Conservation (phyloP, 495 filamentous ascomycete genomes). For the Lasiosphaeria miniovina region DNA sequence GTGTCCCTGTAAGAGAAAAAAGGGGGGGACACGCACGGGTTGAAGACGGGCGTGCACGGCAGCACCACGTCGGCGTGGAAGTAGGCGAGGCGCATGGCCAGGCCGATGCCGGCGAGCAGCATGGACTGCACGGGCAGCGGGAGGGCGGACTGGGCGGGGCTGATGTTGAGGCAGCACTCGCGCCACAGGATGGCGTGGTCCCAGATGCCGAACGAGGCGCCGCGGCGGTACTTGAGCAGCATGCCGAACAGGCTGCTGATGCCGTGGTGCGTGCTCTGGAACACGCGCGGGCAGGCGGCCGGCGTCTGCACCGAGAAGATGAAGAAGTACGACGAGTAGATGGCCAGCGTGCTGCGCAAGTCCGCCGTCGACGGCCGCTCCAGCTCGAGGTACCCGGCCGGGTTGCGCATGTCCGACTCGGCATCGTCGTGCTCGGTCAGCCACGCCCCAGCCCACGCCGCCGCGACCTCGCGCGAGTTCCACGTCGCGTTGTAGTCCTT, state of each 20-base stretch:
- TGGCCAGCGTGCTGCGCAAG: slow-evolving; percentile 55
- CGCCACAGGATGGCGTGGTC: slow-evolving; percentile 67
- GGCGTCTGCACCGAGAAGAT: slow-evolving; percentile 67
- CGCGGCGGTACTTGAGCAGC: slow-evolving; percentile 62
- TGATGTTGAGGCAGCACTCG: slow-evolving; percentile 54
- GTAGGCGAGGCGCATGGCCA: slow-evolving; percentile 31
- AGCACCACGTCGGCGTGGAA: slow-evolving; percentile 64
- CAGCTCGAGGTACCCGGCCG: slow-evolving; percentile 53
- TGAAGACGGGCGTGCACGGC: slow-evolving; percentile 65
- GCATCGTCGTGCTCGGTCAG: slow-evolving; percentile 49
- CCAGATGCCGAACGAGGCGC: slow-evolving; percentile 63
- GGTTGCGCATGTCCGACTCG: slow-evolving; percentile 45
- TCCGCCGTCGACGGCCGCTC: slow-evolving; percentile 58
- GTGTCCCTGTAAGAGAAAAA: not conserved
- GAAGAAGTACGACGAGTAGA: slow-evolving; percentile 66
- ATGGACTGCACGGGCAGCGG: slow-evolving; percentile 48
- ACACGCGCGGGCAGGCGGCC: slow-evolving; percentile 60
- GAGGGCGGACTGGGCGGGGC: slow-evolving; percentile 22
- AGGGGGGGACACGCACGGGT: slow-evolving; percentile 37
- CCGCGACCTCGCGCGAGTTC: slow-evolving; percentile 59
- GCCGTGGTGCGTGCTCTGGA: slow-evolving; percentile 66
- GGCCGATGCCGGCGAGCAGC: slow-evolving; percentile 39
- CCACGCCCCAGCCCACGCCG: slow-evolving; percentile 61
- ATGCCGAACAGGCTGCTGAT: slow-evolving; percentile 63
- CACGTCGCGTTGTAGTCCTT: slow-evolving; percentile 61